Base-by-base conservation (phyloP, 345 rosid genomes). In the Syzygium aromaticum region DNA sequence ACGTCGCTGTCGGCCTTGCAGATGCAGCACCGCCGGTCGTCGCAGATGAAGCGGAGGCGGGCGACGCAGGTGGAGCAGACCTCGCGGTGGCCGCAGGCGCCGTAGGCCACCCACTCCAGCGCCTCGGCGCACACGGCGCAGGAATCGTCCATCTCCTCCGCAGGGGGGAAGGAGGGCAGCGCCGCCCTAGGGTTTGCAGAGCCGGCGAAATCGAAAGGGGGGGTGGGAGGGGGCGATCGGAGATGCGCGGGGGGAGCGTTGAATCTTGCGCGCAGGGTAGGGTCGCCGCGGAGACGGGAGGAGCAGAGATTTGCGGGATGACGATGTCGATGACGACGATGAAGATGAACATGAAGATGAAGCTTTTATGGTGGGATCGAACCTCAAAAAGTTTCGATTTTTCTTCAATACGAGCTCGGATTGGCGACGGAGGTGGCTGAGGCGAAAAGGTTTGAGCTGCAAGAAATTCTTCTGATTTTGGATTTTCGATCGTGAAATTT, bases 101-200 rank as follows among this genome's bases (percentile, higher is more conserved):
- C 99, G 86, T 97, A 97, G 23, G 98, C 98, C 86, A 95, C 97
- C 98, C 98, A 97, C 87, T 96, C 98, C 85, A 96, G 91, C 85
- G 92, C 87, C 85, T 97, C 99, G 2, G 98, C 98, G 85, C 99
- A 97, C 46, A 97, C 99, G 53, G 98, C 99, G 85, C 98, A 97
- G 84, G 95, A 91, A 78, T 96, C 98, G 85, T 96, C 98, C 99
- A 97, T 97, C 52, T 56, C 89, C 57, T n/a, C 23, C 52, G 38
- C 64, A 12, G 51, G 3, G 21, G 10, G 8, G 30, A 11, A 8
- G 56, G 27, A 8, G 51, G 86, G 59, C 82, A 21, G 61, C 0
- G 53, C 25, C 12, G 22, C 22, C 17, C 57, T 22, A 86, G 87
- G 83, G 84, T 30, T 78, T 85, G 25, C 77, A 21, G 46, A 3